Conservation (phyloP, 768 basidiomycete genomes). For the Rhizopogon salebrosus region DNA sequence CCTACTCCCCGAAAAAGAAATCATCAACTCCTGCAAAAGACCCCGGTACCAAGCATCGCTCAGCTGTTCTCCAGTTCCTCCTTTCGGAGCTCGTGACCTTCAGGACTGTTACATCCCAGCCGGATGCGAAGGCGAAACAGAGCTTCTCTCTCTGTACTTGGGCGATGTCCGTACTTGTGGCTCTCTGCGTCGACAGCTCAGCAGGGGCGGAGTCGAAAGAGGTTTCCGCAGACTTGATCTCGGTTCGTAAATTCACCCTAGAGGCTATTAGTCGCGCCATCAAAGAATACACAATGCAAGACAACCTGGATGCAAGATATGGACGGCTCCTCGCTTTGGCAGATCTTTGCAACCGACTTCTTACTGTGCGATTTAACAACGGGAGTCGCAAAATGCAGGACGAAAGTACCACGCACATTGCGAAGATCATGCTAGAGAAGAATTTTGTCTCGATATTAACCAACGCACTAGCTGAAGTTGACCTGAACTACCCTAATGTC, state of each 20-base stretch:
- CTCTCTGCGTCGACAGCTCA: conserved; percentile 86
- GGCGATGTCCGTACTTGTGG: conserved; percentile 87
- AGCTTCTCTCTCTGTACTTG: conserved; percentile 69
- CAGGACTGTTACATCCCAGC: conserved; percentile 62
- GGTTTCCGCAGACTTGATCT: conserved; percentile 68
- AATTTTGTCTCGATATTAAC: conserved; percentile 89
- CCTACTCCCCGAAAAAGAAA: conserved; percentile 65
- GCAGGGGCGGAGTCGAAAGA: conserved; percentile 68
- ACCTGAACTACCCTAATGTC: conserved; percentile 93
- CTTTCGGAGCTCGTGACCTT: conserved; percentile 80
- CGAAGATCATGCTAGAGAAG: conserved; percentile 98
- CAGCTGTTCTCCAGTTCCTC: conserved; percentile 71
- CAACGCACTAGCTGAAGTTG: conserved; percentile 83
- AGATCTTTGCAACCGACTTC: conserved; percentile 82
- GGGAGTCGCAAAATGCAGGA: conserved; percentile 46
- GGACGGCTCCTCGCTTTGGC: conserved; percentile 82
- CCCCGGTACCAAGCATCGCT: conserved; percentile 48
- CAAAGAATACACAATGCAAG: conserved; percentile 65
- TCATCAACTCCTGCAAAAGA: conserved; percentile 62
- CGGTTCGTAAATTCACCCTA: conserved; percentile 88
- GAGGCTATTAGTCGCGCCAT: conserved; percentile 84
- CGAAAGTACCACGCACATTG: conserved; percentile 85
- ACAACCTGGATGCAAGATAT: conserved; percentile 71
- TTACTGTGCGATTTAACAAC: conserved; percentile 70
- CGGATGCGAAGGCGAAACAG: conserved; percentile 48